Conservation (phyloP, 2,329 filamentous ascomycete genomes). For the Didymella pomorum region DNA sequence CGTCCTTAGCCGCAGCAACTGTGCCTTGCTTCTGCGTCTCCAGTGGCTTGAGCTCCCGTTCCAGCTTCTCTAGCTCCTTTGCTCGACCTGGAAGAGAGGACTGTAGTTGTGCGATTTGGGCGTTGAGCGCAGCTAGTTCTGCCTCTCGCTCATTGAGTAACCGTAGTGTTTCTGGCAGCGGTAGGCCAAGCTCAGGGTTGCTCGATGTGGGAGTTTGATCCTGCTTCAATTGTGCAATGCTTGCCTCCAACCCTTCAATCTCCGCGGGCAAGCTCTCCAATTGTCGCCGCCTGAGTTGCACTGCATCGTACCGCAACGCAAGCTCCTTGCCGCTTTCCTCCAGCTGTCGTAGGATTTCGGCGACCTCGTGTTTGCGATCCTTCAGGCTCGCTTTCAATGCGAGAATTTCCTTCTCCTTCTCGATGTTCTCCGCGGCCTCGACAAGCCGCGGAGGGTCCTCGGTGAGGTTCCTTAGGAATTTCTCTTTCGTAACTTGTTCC, state of each 20-base stretch:
- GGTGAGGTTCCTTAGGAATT: slow-evolving; percentile 92
- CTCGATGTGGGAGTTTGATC: slow-evolving; percentile 46
- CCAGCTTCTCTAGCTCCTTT: slow-evolving; percentile 71
- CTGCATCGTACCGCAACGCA: slow-evolving; percentile 63
- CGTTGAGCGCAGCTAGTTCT: slow-evolving; percentile 53
- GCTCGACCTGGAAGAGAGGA: slow-evolving; percentile 70
- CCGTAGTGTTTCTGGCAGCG: slow-evolving; percentile 54
- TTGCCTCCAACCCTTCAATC: slow-evolving; percentile 61
- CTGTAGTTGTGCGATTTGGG: slow-evolving; percentile 60
- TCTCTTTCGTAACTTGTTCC: slow-evolving; percentile 98
- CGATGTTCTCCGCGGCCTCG: slow-evolving; percentile 76
- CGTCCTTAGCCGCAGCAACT: slow-evolving; percentile 73
- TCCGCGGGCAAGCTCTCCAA: slow-evolving; percentile 61
- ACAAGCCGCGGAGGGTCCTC: slow-evolving; percentile 89
- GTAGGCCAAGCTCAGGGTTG: slow-evolving; percentile 54
- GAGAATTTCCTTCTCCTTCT: slow-evolving; percentile 64
- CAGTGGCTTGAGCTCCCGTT: slow-evolving; percentile 72
- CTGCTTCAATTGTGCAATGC: slow-evolving; percentile 57
- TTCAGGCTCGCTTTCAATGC: slow-evolving; percentile 79
- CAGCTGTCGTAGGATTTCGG: slow-evolving; percentile 74
- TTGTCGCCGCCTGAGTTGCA: slow-evolving; percentile 61
- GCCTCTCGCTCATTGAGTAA: slow-evolving; percentile 53
- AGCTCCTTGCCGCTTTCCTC: slow-evolving; percentile 70
- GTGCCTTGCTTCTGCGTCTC: slow-evolving; percentile 72
- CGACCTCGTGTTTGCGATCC: slow-evolving; percentile 79